These are phyloP conservation scores for Theobroma cacao DNA, from an alignment of 345 rosid species.

Conservation along the genomic window DNA sequence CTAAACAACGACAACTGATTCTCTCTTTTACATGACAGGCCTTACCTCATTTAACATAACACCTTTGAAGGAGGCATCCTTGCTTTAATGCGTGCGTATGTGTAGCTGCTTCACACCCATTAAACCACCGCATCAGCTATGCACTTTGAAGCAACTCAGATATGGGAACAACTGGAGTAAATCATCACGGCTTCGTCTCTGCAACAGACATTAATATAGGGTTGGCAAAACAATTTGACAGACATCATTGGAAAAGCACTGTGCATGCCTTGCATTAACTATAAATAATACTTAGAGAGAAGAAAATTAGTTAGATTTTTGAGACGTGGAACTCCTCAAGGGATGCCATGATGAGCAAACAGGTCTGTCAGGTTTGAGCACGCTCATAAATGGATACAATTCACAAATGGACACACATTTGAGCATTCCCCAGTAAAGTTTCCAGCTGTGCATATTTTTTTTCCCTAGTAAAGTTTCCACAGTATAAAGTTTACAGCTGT, in stretches of 20 bases:
- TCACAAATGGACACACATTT: background rate
- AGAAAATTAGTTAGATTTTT: background rate
- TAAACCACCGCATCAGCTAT: conserved; percentile 49
- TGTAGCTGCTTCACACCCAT: background rate
- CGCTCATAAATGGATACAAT: background rate
- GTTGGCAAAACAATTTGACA: background rate
- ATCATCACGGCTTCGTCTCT: conserved; percentile 72
- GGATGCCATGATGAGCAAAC: background rate
- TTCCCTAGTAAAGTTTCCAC: too few species aligned
- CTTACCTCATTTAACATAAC: too few species aligned
- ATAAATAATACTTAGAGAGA: background rate
- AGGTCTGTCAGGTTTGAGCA: background rate
- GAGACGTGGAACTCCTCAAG: background rate
- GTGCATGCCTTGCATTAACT: background rate
- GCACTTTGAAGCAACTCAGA: conserved; percentile 83
- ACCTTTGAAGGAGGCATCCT: too few species aligned
- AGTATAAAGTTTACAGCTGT: too few species aligned
- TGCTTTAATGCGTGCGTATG: too few species aligned
- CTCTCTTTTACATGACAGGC: too few species aligned
- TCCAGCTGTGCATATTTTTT: background rate
- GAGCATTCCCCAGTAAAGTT: background rate
- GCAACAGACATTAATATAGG: conserved; percentile 5
- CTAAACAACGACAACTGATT: too few species aligned
- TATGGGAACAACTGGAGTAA: conserved; percentile 71
- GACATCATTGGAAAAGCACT: background rate